These are phyloP conservation scores for Cudoniella acicularis DNA, from an alignment of 495 filamentous ascomycete species.

Conservation along the genomic window DNA sequence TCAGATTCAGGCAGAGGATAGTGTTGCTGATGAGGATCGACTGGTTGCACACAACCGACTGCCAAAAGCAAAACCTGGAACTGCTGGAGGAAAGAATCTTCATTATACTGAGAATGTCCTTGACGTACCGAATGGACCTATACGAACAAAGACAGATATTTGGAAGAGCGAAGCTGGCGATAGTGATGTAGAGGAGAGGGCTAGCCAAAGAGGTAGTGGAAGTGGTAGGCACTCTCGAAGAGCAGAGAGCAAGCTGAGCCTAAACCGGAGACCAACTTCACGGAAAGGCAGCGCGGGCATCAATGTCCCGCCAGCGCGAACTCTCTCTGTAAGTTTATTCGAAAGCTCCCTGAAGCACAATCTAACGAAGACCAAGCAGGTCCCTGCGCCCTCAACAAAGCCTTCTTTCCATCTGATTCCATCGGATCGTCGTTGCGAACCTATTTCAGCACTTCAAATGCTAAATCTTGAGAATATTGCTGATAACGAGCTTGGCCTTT, in stretches of 20 bases:
- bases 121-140: constrained; percentile 39
- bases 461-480: constrained; percentile 87
- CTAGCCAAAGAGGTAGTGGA: constrained; percentile 42
- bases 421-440: constrained; percentile 70
- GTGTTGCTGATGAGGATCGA: constrained; percentile 80
- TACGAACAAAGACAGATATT: constrained; percentile 36
- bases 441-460: constrained; percentile 80
- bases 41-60: constrained; percentile 85
- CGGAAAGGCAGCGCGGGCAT: constrained; percentile 57
- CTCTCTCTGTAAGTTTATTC: constrained; percentile 19
- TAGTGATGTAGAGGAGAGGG: constrained; percentile 43
- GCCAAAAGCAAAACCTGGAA: constrained; percentile 62
- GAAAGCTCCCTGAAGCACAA: not conserved
- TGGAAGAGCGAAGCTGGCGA: constrained; percentile 74
- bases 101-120: constrained; percentile 92
- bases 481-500: constrained; percentile 75
- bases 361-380: constrained; percentile 8
- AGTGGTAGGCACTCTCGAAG: constrained; percentile 49
- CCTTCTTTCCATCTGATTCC: constrained; percentile 45
- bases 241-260: constrained; percentile 39
- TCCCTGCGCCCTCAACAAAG: constrained; percentile 16
- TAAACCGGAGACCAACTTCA: constrained; percentile 46
- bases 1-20: constrained; percentile 81
- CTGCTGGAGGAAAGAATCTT: constrained; percentile 81
- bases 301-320: constrained; percentile 5